These are phyloP conservation scores for Trichosporon sp. DNA, from an alignment of 1,284 basidiomycete genomes.

Conservation along the genomic window DNA sequence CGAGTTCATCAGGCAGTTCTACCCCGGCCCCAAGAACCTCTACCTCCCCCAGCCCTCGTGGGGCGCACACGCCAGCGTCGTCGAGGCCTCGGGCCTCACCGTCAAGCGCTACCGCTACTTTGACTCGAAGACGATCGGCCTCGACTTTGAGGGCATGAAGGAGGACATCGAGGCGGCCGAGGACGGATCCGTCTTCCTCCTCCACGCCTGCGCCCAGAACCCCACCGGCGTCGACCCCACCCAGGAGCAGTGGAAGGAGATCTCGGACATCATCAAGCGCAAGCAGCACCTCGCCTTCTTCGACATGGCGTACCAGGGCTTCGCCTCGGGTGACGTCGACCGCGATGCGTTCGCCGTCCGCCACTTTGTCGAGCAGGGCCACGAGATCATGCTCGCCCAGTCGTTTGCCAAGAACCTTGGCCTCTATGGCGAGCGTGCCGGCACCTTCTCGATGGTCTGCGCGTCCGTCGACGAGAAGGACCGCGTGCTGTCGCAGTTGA, in stretches of 20 bases:
- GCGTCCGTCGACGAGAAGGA: conserved; percentile 74
- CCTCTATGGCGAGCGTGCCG: conserved; percentile 93
- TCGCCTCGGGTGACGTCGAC: conserved; percentile 82
- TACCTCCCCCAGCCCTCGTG: conserved; percentile 94
- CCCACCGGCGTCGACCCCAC: conserved; percentile 97
- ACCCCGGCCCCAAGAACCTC: conserved; percentile 80
- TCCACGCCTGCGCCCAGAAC: conserved; percentile 60
- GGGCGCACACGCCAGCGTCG: conserved; percentile 92
- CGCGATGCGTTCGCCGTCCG: conserved; percentile 92
- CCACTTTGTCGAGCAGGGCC: conserved; percentile 84
- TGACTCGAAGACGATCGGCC: conserved; percentile 85
- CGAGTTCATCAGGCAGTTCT: conserved; percentile 81
- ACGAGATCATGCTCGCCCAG: conserved; percentile 81
- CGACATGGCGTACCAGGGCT: conserved; percentile 85
- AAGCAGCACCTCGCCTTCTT: conserved; percentile 59
- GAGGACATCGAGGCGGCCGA: conserved; percentile 65
- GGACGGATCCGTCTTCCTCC: conserved; percentile 49
- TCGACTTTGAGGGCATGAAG: conserved; percentile 90
- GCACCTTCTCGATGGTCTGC: conserved; percentile 83
- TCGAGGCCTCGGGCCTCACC: conserved; percentile 84
- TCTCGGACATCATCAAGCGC: conserved; percentile 75
- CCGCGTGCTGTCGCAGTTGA: conserved; percentile 85
- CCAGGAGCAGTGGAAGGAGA: conserved; percentile 83
- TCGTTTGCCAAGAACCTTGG: conserved; percentile 99
- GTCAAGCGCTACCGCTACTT: conserved; percentile 78